phyloP scores from a whole-genome alignment of 805 yeast genomes.

The Saccharomycopsis guyanensis region DNA sequence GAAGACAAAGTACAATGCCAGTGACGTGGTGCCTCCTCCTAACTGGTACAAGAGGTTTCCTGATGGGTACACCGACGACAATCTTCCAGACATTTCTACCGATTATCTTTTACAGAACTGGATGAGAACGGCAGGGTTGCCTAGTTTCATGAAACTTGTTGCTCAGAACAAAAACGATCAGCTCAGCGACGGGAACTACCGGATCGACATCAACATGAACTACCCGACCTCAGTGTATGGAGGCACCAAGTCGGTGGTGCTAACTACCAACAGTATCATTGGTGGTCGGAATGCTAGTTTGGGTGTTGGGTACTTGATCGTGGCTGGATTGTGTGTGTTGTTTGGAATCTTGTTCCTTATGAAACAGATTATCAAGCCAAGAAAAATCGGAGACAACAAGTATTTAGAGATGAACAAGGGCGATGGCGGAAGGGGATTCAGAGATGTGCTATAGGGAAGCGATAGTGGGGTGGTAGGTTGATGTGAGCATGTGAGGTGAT shows the following conservation, averaged over 20 bases:
- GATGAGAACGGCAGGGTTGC: constrained; percentile 78
- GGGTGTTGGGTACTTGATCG: constrained; percentile 79
- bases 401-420: constrained; percentile 30
- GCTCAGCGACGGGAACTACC: constrained; percentile 55
- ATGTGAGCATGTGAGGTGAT: too few species aligned
- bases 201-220: constrained; percentile 58
- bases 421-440: constrained; percentile 9
- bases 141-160: constrained; percentile 58
- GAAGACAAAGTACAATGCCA: constrained; percentile 50
- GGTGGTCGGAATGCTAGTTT: constrained; percentile 85
- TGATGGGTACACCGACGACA: constrained; percentile 61
- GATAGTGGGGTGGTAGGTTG: too few species aligned
- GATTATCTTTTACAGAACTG: constrained; percentile 76
- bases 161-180: constrained; percentile 53
- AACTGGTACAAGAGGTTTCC: constrained; percentile 70
- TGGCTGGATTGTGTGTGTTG: constrained; percentile 67
- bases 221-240: constrained; percentile 80
- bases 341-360: constrained; percentile 70
- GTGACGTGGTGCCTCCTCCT: constrained; percentile 74
- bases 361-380: constrained; percentile 78
- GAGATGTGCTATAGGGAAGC: constrained; percentile 8
- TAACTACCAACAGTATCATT: constrained; percentile 73
- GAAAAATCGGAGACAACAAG: constrained; percentile 76
- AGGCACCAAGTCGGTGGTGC: constrained; percentile 77
- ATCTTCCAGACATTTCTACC: constrained; percentile 57